These are phyloP conservation scores for Prasinococcaceae sp. DNA, from an alignment of 139 green algal genomes.

Conservation along the genomic window DNA sequence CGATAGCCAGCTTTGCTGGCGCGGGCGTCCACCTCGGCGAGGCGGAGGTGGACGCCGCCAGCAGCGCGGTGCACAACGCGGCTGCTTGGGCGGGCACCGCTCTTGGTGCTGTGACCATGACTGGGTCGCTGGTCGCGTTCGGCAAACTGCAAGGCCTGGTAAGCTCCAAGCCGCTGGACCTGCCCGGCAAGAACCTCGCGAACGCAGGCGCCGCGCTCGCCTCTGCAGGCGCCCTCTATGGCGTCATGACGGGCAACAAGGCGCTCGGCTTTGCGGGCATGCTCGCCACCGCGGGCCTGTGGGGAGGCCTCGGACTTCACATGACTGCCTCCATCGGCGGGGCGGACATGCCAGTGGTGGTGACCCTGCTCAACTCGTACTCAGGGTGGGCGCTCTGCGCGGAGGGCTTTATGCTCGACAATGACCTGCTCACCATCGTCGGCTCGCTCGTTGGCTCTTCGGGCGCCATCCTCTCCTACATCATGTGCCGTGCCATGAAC, in stretches of 20 bases:
- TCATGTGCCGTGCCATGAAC: conserved; percentile 30
- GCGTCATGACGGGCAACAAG: background rate
- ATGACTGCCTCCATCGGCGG: conserved; percentile 15
- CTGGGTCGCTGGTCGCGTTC: conserved; percentile 15
- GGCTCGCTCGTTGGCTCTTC: conserved; percentile 15
- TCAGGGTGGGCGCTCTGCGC: conserved; percentile 7
- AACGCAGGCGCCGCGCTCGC: background rate
- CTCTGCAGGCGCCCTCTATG: background rate
- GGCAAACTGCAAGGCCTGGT: conserved; percentile 23
- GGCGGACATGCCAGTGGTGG: conserved; percentile 25
- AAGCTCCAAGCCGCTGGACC: too few species aligned
- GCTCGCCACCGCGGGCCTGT: too few species aligned
- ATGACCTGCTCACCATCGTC: conserved; percentile 17
- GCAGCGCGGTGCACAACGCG: conserved; percentile 4
- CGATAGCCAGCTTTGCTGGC: background rate
- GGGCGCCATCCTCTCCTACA: conserved; percentile 20
- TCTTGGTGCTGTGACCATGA: conserved; percentile 19
- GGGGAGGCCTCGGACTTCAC: conserved; percentile 10
- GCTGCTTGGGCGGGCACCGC: background rate
- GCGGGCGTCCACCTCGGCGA: too few species aligned
- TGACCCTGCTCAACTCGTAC: conserved; percentile 22
- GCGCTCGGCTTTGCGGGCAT: too few species aligned
- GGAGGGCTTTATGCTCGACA: conserved; percentile 19
- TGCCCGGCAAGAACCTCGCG: too few species aligned
- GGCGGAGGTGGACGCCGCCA: background rate